Evolutionary conservation across 2,329 filamentous ascomycete genomes (phyloP), one percentile per base, ranked within the genome.

Genomic region (Colletotrichum sp.): DNA sequence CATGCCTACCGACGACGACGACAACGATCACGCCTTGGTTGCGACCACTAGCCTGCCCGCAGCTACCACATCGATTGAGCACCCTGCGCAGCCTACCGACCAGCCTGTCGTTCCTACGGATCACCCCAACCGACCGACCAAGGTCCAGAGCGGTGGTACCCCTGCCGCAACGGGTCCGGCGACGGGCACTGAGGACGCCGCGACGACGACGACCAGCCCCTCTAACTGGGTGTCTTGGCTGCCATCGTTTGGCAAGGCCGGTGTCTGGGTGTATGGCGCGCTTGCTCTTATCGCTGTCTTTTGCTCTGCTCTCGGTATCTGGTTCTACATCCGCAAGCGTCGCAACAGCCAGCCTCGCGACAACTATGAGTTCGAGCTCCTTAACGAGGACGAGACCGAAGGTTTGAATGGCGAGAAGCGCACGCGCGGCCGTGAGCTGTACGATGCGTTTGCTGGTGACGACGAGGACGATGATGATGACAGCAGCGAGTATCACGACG

Each of bases 361-460:
- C 81, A 93, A 94, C 82, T 99, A 98, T 84, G 96, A 98, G 80
- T 99, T 99, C 80, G 96, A 98, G 85, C 93, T 98, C 78, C 90
- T 99, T 64, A 94, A 97, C 80, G 94, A 96, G 72, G 94, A 95
- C 24, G 96, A 98, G 79, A 88, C 90, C 18, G 88, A 93, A 79
- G 89, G 90, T 32, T 83, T 92, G 6, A 87, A 87, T 69, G 86
- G 83, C 67, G 87, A 87, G 83, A 90, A 86, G 86, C 89, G 90
- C 78, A 89, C 90, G 68, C 85, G 95, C 24, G 97, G 95, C 3
- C 96, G 96, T 32, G 96, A 99, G 87, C 87, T 99, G 60, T 99
- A 99, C 84, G 97, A 99, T 88, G 97, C 97, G 6, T 99, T 99
- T 89, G 97, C 97, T 0, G 96, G 95, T 18, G 96, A 96, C 69